These are phyloP conservation scores for Adansonia digitata DNA, from an alignment of 345 rosid genomes.

Conservation along the genomic window DNA sequence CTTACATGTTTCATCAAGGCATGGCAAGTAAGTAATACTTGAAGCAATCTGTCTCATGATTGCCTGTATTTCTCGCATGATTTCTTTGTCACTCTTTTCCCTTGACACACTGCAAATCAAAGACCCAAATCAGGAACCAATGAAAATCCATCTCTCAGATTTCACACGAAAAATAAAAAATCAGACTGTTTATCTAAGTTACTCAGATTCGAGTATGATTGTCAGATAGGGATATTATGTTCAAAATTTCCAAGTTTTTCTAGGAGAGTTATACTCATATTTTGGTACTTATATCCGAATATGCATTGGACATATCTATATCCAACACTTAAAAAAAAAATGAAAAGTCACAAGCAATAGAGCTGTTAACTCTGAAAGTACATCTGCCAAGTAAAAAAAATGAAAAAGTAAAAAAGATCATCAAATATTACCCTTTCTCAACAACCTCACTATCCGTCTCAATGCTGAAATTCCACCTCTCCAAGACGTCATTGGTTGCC, in stretches of 20 bases:
- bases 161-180: neutral
- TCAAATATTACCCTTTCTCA: conserved; percentile 58
- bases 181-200: too few relatives aligned
- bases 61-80: conserved; percentile 95
- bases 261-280: too few relatives aligned
- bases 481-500: conserved; percentile 69
- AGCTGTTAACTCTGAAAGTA: neutral
- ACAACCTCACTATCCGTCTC: conserved; percentile 80
- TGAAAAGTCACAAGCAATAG: too few relatives aligned
- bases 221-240: too few relatives aligned
- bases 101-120: conserved; percentile 56
- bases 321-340: too few relatives aligned
- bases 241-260: too few relatives aligned
- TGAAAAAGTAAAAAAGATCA: neutral
- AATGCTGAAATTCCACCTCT: conserved; percentile 93
- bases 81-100: conserved; percentile 95
- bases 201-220: too few relatives aligned
- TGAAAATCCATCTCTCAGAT: conserved; percentile 5
- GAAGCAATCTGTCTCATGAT: conserved; percentile 95
- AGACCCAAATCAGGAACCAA: neutral
- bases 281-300: too few relatives aligned
- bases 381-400: neutral
- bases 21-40: conserved; percentile 90
- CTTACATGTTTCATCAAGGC: conserved; percentile 94
- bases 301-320: too few relatives aligned